Evolutionary conservation across 306 rosid genomes (phyloP), one percentile per base, ranked within the genome.

Genomic region (Hippophae gyantsensis): DNA sequence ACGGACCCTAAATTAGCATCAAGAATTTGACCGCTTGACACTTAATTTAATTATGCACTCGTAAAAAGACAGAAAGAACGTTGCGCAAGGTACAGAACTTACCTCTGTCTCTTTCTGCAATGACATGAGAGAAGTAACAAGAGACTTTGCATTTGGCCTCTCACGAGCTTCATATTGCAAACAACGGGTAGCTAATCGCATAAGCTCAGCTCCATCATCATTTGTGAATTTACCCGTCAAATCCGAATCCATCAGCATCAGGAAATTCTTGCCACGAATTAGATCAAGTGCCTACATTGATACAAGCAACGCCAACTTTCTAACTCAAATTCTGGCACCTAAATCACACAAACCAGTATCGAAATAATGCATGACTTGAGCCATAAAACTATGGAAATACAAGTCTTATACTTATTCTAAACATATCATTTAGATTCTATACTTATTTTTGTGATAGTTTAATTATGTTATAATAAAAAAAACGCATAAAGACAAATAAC

Each of bases 41-140:
- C 23, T 18, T 18, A 18, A 18, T 18, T 18, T 18, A 18, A 18
- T 0, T 18, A 18, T 18, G 52, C 5, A 12, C 2, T 13, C 26
- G 13, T 12, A 7, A 49, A n/a, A 6, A 14, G 1, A 12, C 12
- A 12, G 2, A 7, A 8, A 1, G 8, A 5, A 49, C 53, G 1
- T 48, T 49, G 8, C 13, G 46, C 58, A 4, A 27, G 41, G 43
- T 7, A 12, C 1, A 6, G 42, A 12, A 5, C 8, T 25, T 64
- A 90, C 98, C 96, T 92, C 98, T 38, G 86, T 69, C 77, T 92
- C 96, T 76, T 85, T 92, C 75, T 92, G 96, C 67, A 92, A 95
- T 41, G 89, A 65, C 76, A 72, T 52, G 48, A 92, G 89, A 74
- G 98, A 78, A 47, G 77, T 65, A 73, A 78, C 93, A 10, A 92